phyloP scores from a whole-genome alignment of 352 stramenopile genomes.

The Thraustochytrium sp. region DNA sequence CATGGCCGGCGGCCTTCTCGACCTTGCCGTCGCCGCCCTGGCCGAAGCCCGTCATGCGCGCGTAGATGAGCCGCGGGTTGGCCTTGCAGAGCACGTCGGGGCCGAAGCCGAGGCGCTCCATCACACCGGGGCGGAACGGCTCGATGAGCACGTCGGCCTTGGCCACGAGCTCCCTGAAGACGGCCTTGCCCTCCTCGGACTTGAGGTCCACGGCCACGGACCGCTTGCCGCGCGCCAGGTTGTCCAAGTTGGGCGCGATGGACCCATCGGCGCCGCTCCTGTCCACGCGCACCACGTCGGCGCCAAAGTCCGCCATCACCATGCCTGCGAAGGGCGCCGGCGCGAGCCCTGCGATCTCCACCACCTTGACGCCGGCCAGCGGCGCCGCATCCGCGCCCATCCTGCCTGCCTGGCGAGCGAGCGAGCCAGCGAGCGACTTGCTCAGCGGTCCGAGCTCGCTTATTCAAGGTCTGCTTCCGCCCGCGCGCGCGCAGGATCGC shows the following conservation, averaged over 20 bases:
- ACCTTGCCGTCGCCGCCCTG: slow-evolving; percentile 35
- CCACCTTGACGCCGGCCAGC: slow-evolving; percentile 27
- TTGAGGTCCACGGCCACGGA: slow-evolving; percentile 45
- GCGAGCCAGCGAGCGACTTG: too few species aligned
- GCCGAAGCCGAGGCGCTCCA: slow-evolving; percentile 27
- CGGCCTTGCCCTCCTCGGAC: slow-evolving; percentile 27
- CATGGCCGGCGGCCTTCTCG: slow-evolving; percentile 46
- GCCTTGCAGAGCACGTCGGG: slow-evolving; percentile 30
- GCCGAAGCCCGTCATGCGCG: slow-evolving; percentile 47
- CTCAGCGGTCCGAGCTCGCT: too few species aligned
- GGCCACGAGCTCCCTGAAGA: slow-evolving; percentile 24
- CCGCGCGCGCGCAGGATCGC: too few species aligned
- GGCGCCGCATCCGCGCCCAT: background rate
- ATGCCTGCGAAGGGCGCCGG: slow-evolving; percentile 47
- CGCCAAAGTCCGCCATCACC: slow-evolving; percentile 46
- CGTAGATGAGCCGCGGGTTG: slow-evolving; percentile 41
- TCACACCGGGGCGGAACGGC: slow-evolving; percentile 45
- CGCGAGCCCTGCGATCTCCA: slow-evolving; percentile 42
- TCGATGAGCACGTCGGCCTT: slow-evolving; percentile 44
- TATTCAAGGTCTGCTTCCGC: too few species aligned
- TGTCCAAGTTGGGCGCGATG: slow-evolving; percentile 12
- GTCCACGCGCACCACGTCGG: slow-evolving; percentile 44
- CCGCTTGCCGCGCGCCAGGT: slow-evolving; percentile 40
- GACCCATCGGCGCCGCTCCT: background rate
- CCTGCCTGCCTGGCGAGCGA: too few species aligned